Evolutionary conservation across 768 basidiomycete genomes (phyloP), one percentile per base, ranked within the genome.

Genomic region (Candolleomyces aberdarensis): DNA sequence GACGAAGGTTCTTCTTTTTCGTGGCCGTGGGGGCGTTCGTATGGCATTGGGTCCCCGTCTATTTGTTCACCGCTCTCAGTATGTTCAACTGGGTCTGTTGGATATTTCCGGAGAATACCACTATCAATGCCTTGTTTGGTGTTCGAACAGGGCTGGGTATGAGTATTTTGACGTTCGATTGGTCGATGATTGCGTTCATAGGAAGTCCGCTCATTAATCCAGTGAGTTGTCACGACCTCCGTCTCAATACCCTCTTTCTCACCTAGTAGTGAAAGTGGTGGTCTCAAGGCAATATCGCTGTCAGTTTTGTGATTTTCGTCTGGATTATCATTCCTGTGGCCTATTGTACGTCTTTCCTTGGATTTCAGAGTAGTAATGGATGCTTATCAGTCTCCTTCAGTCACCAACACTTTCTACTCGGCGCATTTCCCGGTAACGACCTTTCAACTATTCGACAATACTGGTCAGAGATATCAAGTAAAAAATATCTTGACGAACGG

Each of bases 41-140:
- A 43, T 94, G 84, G 82, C 92, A 91, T 74, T 91, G 87, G 80
- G 67, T 93, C n/a, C 94, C 94, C 1, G 91, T 91, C 9, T 94
- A 86, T 74, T 76, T 96, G 53, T 95, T 91, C 81, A 92, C 89
- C 13, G 91, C 83, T 14, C 79, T 94, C 56, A 91, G 88, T 67
- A 76, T 91, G 59, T 95, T 96, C 79, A 92, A 87, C 70, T 96
- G 93, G 91, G 85, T 86, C 41, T 93, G 26, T 26, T 26, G 26
- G 26, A 93, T 95, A 65, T 87, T 82, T 50, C 94, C 94, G 46
- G 82, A 83, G 67, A 93, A 91, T 63, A 73, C 84, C n/a, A 80
- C 79, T 19, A 83, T 92, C 64, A 92, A 92, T 71, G 72, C 78
- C 0, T 73, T 93, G 40, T 93, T 93, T 66, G 91, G 91, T 32